A percentile compares a stretch with the other conserved stretches of the same genome.
Conservation (phyloP, 371 early-diverging fungal species). For the Mucor mucedo region DNA sequence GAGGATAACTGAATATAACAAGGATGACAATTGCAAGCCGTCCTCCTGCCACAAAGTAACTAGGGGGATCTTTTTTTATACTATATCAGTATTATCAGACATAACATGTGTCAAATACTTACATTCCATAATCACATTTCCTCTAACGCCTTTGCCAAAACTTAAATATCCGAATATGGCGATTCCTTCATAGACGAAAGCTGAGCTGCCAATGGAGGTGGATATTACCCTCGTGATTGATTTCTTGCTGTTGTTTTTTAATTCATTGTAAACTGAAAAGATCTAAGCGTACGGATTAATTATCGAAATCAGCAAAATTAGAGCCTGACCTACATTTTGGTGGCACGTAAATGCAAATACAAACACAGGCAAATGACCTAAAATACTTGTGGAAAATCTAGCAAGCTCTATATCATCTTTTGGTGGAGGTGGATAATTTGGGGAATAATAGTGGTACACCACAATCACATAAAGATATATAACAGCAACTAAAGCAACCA, state of each 20-base stretch:
- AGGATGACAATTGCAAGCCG: conserved; percentile 90
- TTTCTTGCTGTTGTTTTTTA: conserved; percentile 76
- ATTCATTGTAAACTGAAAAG: conserved; percentile 93
- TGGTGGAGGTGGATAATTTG: conserved; percentile 49
- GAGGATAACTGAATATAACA: conserved; percentile 95
- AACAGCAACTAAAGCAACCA: conserved; percentile 89
- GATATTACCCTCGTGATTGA: conserved; percentile 70
- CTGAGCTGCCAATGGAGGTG: conserved; percentile 81
- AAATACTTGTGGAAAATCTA: conserved; percentile 64
- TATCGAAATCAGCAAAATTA: background rate
- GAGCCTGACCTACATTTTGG: conserved; percentile 52
- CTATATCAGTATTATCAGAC: background rate
- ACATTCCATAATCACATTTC: conserved; percentile 93
- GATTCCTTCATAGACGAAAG: conserved; percentile 86
- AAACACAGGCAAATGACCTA: conserved; percentile 94
- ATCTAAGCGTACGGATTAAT: conserved; percentile 53
- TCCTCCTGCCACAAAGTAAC: conserved; percentile 82
- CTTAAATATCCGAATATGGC: conserved; percentile 95
- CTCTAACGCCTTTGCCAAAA: conserved; percentile 86
- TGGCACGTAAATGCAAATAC: conserved; percentile 97
- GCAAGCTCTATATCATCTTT: conserved; percentile 47
- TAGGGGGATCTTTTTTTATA: conserved; percentile 60
- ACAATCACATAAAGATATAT: conserved; percentile 86
- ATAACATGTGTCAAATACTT: conserved; percentile 23
- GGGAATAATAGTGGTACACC: conserved; percentile 72